Evolutionary conservation across 192 early-diverging fungal species (phyloP).

Genomic region (Podila horticola): DNA sequence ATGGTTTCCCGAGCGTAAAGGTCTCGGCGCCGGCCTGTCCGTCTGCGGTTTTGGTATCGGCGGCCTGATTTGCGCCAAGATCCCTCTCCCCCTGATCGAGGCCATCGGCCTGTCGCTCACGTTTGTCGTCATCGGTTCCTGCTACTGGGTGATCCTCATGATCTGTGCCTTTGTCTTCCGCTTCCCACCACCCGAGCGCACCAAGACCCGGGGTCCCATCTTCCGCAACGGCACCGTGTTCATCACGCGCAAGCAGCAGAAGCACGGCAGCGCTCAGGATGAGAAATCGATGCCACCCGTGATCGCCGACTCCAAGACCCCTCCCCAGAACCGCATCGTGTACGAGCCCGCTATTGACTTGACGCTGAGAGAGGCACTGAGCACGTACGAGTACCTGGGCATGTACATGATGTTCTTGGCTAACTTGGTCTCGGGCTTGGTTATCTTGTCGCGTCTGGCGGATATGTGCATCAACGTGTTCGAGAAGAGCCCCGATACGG

Average conservation of each 20-base stretch:
- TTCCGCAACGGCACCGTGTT: constrained; percentile 47
- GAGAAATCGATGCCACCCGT: constrained; percentile 52
- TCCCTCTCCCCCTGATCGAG: constrained; percentile 69
- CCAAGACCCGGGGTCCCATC: constrained; percentile 63
- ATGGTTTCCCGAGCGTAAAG: constrained; percentile 71
- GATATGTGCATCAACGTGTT: constrained; percentile 65
- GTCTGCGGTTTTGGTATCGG: constrained; percentile 85
- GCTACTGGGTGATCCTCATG: constrained; percentile 70
- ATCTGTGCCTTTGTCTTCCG: constrained; percentile 63
- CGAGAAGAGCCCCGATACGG: constrained; percentile 57
- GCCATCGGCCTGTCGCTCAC: constrained; percentile 61
- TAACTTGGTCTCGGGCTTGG: constrained; percentile 70
- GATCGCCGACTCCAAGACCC: constrained; percentile 60
- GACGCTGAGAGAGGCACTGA: constrained; percentile 64
- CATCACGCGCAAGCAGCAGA: constrained; percentile 46
- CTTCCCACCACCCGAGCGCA: constrained; percentile 73
- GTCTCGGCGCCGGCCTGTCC: constrained; percentile 69
- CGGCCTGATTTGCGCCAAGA: constrained; percentile 73
- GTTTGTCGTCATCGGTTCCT: constrained; percentile 73
- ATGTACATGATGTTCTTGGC: constrained; percentile 70
- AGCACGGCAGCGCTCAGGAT: constrained; percentile 39
- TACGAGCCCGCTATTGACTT: constrained; percentile 56
- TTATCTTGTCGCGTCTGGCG: constrained; percentile 68
- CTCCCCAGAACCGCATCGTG: constrained; percentile 57
- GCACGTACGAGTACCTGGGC: constrained; percentile 69